phyloP scores from a whole-genome alignment of 805 yeast genomes.

The Naumovozyma baii region DNA sequence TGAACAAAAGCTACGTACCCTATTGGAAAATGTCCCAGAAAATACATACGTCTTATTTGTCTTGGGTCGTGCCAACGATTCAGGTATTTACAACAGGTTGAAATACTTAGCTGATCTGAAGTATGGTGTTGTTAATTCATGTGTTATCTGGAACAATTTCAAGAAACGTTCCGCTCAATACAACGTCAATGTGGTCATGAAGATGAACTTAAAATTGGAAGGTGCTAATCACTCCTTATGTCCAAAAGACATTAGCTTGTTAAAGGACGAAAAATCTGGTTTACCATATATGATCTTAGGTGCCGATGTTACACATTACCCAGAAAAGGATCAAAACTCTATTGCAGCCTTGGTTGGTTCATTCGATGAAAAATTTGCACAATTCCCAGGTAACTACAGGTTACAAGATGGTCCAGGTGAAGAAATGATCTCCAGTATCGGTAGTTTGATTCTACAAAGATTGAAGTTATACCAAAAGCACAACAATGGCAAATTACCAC shows the following conservation, averaged over 20 bases:
- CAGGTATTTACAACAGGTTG: slow-evolving; percentile 14
- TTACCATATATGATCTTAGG: slow-evolving; percentile 17
- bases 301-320: slow-evolving; percentile 22
- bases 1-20: slow-evolving; percentile 7
- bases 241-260: slow-evolving; percentile 4
- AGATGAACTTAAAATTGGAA: slow-evolving; percentile 16
- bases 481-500: slow-evolving; percentile 16
- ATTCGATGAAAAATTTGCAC: slow-evolving; percentile 13
- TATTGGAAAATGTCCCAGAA: slow-evolving; percentile 10
- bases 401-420: slow-evolving; percentile 16
- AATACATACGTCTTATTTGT: slow-evolving; percentile 13
- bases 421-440: slow-evolving; percentile 14
- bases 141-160: slow-evolving; percentile 16
- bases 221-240: slow-evolving; percentile 17
- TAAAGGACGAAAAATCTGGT: slow-evolving; percentile 11
- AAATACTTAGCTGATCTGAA: slow-evolving; percentile 16
- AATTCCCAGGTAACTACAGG: slow-evolving; percentile 18
- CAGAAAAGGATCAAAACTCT: slow-evolving; percentile 17
- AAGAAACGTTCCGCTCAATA: slow-evolving; percentile 13
- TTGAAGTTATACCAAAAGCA: slow-evolving; percentile 11
- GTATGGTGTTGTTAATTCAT: slow-evolving; percentile 16
- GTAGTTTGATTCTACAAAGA: slow-evolving; percentile 10
- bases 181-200: slow-evolving; percentile 17
- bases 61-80: slow-evolving; percentile 6
- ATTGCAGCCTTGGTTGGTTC: slow-evolving; percentile 17